phyloP scores from a whole-genome alignment of 2,329 filamentous ascomycete species.

The Helotiales sp. region DNA sequence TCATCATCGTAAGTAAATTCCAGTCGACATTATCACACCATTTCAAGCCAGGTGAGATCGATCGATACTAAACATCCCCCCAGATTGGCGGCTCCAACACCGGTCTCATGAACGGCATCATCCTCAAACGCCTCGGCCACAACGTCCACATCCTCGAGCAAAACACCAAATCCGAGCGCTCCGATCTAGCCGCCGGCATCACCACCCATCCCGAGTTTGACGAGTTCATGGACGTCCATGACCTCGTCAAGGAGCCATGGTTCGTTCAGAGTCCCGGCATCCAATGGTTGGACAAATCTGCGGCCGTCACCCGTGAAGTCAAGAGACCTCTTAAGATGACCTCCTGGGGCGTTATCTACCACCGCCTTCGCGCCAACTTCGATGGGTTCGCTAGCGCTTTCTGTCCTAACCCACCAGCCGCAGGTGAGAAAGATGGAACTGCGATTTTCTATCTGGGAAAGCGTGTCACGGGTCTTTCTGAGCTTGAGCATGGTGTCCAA shows the following conservation, averaged over 20 bases:
- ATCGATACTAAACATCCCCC: background rate
- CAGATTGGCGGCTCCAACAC: slow-evolving; percentile 32
- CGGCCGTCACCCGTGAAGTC: slow-evolving; percentile 4
- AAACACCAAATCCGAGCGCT: slow-evolving; percentile 8
- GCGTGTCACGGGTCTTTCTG: slow-evolving; percentile 12
- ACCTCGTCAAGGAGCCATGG: slow-evolving; percentile 1
- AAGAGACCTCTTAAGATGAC: slow-evolving; percentile 20
- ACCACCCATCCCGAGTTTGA: slow-evolving; percentile 16
- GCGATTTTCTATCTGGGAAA: slow-evolving; percentile 21
- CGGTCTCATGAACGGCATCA: slow-evolving; percentile 28
- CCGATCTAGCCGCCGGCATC: slow-evolving; percentile 27
- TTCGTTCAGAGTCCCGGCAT: background rate
- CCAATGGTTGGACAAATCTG: slow-evolving; percentile 18
- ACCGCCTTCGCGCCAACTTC: slow-evolving; percentile 30
- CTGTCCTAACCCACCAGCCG: slow-evolving; percentile 11
- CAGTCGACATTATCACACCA: no score
- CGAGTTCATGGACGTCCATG: slow-evolving; percentile 20
- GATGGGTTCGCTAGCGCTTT: slow-evolving; percentile 28
- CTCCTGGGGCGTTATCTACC: slow-evolving; percentile 30
- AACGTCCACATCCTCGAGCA: slow-evolving; percentile 30
- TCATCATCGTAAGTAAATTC: slow-evolving; percentile 16
- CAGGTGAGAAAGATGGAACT: slow-evolving; percentile 24
- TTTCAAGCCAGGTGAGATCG: no score
- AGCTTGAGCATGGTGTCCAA: slow-evolving; percentile 3
- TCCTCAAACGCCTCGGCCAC: slow-evolving; percentile 31